phyloP scores from a whole-genome alignment of 345 rosid species.

The Ailanthus altissimus region DNA sequence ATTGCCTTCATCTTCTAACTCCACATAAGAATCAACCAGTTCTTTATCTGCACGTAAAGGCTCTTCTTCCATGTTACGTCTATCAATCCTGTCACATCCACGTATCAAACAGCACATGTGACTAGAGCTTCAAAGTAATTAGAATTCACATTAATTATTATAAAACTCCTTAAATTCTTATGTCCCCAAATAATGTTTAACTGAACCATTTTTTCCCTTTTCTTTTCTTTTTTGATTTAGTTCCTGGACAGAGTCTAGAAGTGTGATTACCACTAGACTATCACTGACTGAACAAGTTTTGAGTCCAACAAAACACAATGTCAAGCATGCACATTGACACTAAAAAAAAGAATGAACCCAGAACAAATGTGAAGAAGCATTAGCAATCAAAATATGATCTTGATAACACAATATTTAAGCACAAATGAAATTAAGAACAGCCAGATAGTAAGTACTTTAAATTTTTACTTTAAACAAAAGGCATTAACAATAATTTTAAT shows the following conservation, averaged over 20 bases:
- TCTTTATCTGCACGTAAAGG: constrained; percentile 22
- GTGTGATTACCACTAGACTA: too few species aligned
- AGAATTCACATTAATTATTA: neutral
- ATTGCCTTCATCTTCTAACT: constrained; percentile 23
- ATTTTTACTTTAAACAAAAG: neutral
- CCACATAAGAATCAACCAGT: constrained; percentile 23
- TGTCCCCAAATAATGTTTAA: neutral
- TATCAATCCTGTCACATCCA: constrained; percentile 6
- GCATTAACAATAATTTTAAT: neutral
- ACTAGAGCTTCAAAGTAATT: neutral
- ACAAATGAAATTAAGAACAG: neutral
- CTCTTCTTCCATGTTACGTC: constrained; percentile 26
- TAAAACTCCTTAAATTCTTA: neutral
- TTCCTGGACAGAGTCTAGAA: too few species aligned
- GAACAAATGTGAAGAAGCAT: neutral
- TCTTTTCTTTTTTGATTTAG: too few species aligned
- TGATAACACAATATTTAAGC: neutral
- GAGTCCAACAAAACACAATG: neutral
- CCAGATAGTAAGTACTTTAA: neutral
- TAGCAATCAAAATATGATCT: neutral
- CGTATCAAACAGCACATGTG: neutral
- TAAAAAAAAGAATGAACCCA: neutral
- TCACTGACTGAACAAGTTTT: too few species aligned
- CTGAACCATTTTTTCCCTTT: too few species aligned
- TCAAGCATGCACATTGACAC: neutral